Evolutionary conservation across 2,329 filamentous ascomycete species (phyloP), one percentile per base, ranked within the genome.

Genomic region (Ophiostoma piceae): DNA sequence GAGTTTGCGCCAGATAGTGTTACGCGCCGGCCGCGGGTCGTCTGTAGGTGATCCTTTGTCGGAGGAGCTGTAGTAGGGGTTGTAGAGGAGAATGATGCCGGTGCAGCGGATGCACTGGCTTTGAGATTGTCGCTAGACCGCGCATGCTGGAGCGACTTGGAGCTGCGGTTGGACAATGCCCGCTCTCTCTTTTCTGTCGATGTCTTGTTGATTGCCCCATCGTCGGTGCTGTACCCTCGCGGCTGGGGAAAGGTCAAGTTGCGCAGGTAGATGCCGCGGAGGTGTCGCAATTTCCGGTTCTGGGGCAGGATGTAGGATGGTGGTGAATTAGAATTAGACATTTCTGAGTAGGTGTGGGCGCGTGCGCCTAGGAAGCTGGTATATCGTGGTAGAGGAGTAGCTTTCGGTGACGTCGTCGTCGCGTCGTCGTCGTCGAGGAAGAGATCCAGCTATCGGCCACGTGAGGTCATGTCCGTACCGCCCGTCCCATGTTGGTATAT

Each of bases 281-380:
- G 85, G 82, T 97, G 94, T 69, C 94, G 89, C 68, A 98, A 84
- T 78, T 90, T 93, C 78, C 93, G 91, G 78, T 97, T 97, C 84
- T 95, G 85, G 22, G 87, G 81, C 39, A 88, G 80, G 72, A 90
- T 81, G 60, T 84, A 81, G 57, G 85, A 84, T 57, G 82, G 80
- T 14, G 74, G 71, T 69, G 78, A 75, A 39, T 75, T 68, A 41
- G 77, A 76, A 39, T 75, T 68, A 41, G 77, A 76, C 68, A 69
- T 69, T 16, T 3, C 29, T 7, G n/a, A 65, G 35, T 35, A n/a
- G 14, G 32, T 9, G 19, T n/a, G 8, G 35, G 32, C 29, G 7
- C 35, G n/a, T 22, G 8, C n/a, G 39, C 64, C 19, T 19, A 32
- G 2, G 11, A n/a, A 16, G 22, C n/a, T 32, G 11, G 4, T 6